Conservation (phyloP, 768 basidiomycete species). For the Termitomyces sp. region DNA sequence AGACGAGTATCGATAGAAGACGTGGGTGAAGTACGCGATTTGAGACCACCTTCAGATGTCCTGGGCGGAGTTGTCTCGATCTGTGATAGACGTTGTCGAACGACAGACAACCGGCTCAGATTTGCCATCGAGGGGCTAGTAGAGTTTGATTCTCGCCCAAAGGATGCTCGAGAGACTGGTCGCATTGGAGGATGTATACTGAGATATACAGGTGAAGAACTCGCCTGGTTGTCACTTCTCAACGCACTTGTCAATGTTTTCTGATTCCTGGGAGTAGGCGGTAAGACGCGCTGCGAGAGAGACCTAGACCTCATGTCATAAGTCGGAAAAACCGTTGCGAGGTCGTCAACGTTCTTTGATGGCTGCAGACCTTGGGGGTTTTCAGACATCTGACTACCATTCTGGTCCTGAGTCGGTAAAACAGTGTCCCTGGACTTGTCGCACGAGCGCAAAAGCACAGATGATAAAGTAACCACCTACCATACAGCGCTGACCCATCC, state of each 20-base stretch:
- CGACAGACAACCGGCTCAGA: constrained; percentile 55
- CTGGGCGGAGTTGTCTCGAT: constrained; percentile 36
- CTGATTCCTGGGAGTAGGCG: constrained; percentile 21
- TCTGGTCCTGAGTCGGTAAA: constrained; percentile 28
- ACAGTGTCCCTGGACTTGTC: constrained; percentile 48
- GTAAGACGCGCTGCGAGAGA: constrained; percentile 24
- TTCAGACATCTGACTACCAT: not conserved
- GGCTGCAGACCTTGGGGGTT: not conserved
- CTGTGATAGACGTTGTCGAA: constrained; percentile 60
- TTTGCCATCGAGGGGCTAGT: constrained; percentile 58
- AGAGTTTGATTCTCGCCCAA: constrained; percentile 10
- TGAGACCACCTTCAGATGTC: constrained; percentile 5
- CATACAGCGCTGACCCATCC: constrained; percentile 74
- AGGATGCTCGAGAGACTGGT: constrained; percentile 16
- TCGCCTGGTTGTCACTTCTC: not conserved
- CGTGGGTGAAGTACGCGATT: constrained; percentile 7
- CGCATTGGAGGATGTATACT: constrained; percentile 20
- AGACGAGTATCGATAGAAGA: constrained; percentile 6
- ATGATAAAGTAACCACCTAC: constrained; percentile 28
- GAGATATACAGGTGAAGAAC: constrained; percentile 16
- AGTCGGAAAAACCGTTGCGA: not conserved
- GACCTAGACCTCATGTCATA: constrained; percentile 7
- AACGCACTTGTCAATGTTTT: not conserved
- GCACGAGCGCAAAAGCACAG: not conserved
- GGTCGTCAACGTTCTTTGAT: not conserved